Conservation (phyloP, 2,329 filamentous ascomycete species). For the Scleromitrula shiraiana region DNA sequence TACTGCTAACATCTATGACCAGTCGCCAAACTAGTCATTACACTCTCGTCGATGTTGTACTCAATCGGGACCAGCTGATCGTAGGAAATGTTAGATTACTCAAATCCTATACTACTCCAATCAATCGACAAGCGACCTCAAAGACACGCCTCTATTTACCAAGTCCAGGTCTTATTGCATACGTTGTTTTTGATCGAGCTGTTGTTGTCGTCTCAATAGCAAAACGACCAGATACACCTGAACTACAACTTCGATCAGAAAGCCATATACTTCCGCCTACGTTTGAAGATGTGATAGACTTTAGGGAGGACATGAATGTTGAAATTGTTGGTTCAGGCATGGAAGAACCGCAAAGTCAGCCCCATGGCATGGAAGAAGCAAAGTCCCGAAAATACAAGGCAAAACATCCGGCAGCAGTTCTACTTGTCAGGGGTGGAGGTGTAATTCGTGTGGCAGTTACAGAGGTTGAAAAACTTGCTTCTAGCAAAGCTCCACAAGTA, state of each 20-base stretch:
- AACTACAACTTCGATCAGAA: slow-evolving; percentile 65
- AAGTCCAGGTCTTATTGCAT: slow-evolving; percentile 70
- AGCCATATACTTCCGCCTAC: slow-evolving; percentile 54
- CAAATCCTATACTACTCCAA: slow-evolving; percentile 51
- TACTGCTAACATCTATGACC: slow-evolving; percentile 53
- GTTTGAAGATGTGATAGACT: slow-evolving; percentile 82
- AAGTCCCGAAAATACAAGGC: slow-evolving; percentile 45
- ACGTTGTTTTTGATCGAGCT: slow-evolving; percentile 70
- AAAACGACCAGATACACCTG: slow-evolving; percentile 59
- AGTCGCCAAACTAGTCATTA: slow-evolving; percentile 52
- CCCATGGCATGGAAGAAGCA: slow-evolving; percentile 37
- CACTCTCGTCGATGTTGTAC: slow-evolving; percentile 62
- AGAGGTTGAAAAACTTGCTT: slow-evolving; percentile 52
- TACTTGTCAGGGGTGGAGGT: slow-evolving; percentile 56
- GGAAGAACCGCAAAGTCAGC: slow-evolving; percentile 45
- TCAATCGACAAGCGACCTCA: slow-evolving; percentile 31
- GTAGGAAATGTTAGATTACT: slow-evolving; percentile 63
- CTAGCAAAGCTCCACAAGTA: slow-evolving; percentile 51
- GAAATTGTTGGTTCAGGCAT: slow-evolving; percentile 57
- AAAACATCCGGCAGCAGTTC: slow-evolving; percentile 54
- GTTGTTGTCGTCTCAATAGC: slow-evolving; percentile 70
- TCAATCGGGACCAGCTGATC: slow-evolving; percentile 45
- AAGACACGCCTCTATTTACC: slow-evolving; percentile 70
- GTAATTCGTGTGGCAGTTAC: slow-evolving; percentile 51
- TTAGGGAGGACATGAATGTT: slow-evolving; percentile 56